Base-by-base conservation (phyloP, 192 early-diverging fungal genomes). In the Coemansia sp. region DNA sequence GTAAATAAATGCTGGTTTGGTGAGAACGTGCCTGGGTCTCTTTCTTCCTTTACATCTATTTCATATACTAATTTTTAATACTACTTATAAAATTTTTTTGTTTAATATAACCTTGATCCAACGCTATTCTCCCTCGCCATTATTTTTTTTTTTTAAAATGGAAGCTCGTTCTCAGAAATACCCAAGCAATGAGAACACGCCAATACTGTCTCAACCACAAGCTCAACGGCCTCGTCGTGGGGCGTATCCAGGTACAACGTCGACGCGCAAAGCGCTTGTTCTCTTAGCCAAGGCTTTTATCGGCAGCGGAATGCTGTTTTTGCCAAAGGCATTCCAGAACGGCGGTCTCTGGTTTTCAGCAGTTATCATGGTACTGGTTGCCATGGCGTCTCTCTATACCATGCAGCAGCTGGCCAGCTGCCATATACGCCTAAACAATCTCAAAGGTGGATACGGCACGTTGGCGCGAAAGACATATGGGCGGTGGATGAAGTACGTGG, bases 281-380 rank as follows among this genome's bases (percentile, higher is more conserved):
- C 84, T 94, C 36, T 75, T 94, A 15, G 68, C 91, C 5, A 94
- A 94, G 75, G 88, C 91, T 17, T 94, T 94, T 82, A 85, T 94
- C 56, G 90, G 90, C 63, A 89, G 90, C 57, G 91, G 89, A 5
- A 88, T 87, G 32, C 76, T 92, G 32, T 91, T 92, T 61, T 66
- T 91, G 36, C 91, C 91, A 15, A 83, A 83, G 34, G 90, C 88
- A 5, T 94, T 94, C 73, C 85, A 80, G 71, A 91, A 92, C 64
- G 92, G 91, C 51, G 91, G 91, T 6, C 72, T 93, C 6, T 38
- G 83, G 7, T 90, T 91, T 64, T 91, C 90, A 0, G 70, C 65
- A 9, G 17, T 77, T 0, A 35, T 84, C 3, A 64, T 91, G 71
- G 73, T 80, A 0, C n/a, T 81, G 6, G 84, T 87, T 8, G 90